A percentile compares a stretch with the other conserved stretches of the same genome.
Conservation (phyloP, 306 rosid genomes). For the Gynostemma pentaphyllum region DNA sequence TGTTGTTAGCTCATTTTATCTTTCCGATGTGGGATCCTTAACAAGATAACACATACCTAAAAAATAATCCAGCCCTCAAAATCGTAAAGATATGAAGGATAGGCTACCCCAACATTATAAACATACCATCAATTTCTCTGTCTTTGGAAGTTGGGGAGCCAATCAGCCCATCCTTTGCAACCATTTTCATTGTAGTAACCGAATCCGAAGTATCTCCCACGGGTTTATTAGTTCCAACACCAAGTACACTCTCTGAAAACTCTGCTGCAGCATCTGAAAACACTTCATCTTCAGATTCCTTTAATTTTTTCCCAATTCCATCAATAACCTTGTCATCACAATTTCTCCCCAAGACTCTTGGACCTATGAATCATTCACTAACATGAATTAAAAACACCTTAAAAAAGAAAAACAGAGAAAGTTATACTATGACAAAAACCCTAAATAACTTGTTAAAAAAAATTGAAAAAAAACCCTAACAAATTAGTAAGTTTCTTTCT, state of each 20-base stretch:
- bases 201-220: slow-evolving; percentile 17
- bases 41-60: neutral
- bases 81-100: neutral
- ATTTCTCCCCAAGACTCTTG: slow-evolving; percentile 18
- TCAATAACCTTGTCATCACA: slow-evolving; percentile 22
- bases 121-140: slow-evolving; percentile 29
- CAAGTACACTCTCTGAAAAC: slow-evolving; percentile 35
- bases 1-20: no score
- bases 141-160: slow-evolving; percentile 15
- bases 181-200: slow-evolving; percentile 19
- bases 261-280: slow-evolving; percentile 67
- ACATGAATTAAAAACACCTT: slow-evolving; percentile 8
- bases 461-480: neutral
- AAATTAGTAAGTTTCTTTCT: neutral
- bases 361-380: slow-evolving; percentile 26
- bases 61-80: neutral
- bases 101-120: slow-evolving; percentile 1
- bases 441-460: neutral
- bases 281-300: slow-evolving; percentile 45
- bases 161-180: slow-evolving; percentile 15
- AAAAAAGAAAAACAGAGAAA: neutral
- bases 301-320: slow-evolving; percentile 17
- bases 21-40: no score
- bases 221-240: slow-evolving; percentile 10
- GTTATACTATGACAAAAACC: neutral